Conservation (phyloP, 805 yeast genomes). For the Teunomyces atbi region DNA sequence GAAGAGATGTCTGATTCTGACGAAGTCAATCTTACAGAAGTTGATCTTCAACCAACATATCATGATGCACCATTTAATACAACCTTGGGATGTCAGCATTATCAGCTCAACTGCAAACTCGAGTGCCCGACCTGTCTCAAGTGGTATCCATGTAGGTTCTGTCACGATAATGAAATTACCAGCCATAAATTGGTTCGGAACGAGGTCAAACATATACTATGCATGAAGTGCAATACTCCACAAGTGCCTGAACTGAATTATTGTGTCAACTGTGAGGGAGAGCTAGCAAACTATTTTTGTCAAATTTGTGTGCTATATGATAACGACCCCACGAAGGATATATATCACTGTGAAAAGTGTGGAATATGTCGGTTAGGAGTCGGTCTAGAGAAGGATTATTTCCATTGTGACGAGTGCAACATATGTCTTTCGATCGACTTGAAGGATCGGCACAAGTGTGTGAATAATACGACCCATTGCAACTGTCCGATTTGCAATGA, state of each 20-base stretch:
- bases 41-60: constrained; percentile 50
- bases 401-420: constrained; percentile 87
- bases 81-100: constrained; percentile 76
- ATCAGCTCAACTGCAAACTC: constrained; percentile 76
- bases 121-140: constrained; percentile 73
- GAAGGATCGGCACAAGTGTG: constrained; percentile 75
- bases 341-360: constrained; percentile 90
- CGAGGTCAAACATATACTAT: constrained; percentile 65
- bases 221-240: constrained; percentile 76
- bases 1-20: constrained; percentile 21
- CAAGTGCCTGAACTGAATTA: constrained; percentile 67
- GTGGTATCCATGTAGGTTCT: constrained; percentile 82
- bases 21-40: constrained; percentile 46
- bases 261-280: constrained; percentile 66
- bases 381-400: constrained; percentile 84
- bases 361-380: constrained; percentile 90
- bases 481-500: constrained; percentile 94
- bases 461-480: constrained; percentile 83
- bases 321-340: constrained; percentile 71
- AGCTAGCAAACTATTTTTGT: constrained; percentile 77
- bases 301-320: constrained; percentile 77
- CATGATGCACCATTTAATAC: constrained; percentile 39
- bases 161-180: constrained; percentile 66
- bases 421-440: constrained; percentile 83
- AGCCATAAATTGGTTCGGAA: constrained; percentile 51